These are phyloP conservation scores for Penicillium sclerotiorum DNA, from an alignment of 2,329 filamentous ascomycete genomes.

Conservation along the genomic window DNA sequence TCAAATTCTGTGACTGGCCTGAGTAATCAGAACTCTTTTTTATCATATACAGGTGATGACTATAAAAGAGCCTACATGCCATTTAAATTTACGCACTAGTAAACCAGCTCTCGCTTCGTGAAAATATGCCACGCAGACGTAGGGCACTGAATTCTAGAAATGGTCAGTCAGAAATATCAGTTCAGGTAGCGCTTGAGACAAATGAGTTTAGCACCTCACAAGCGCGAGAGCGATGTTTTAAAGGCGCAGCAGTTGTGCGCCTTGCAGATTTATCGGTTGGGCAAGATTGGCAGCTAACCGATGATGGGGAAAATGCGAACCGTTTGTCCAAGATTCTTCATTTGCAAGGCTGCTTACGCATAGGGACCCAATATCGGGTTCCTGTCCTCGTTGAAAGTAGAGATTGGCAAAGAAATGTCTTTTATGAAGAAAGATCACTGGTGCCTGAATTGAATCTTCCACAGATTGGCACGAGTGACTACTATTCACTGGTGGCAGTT, in stretches of 20 bases:
- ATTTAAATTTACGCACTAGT: no score
- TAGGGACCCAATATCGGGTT: conserved; percentile 3
- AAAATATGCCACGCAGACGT: no score
- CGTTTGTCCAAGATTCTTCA: conserved; percentile 1
- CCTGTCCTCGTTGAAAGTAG: neutral
- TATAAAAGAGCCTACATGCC: no score
- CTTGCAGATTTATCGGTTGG: conserved; percentile 4
- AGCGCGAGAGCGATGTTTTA: neutral
- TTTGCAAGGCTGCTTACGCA: conserved; percentile 5
- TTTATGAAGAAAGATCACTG: neutral
- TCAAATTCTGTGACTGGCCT: no score
- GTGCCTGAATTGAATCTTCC: neutral
- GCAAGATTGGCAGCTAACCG: neutral
- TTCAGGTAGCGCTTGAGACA: no score
- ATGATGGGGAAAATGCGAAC: neutral
- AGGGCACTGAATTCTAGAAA: no score
- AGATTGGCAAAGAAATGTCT: conserved; percentile 2
- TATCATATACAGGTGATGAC: no score
- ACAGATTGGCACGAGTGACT: conserved; percentile 1
- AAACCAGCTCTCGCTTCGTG: no score
- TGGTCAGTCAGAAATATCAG: no score
- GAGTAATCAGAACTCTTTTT: no score
- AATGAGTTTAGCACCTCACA: no score
- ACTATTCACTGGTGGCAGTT: conserved; percentile 4
- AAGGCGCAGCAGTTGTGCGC: neutral